Evolutionary conservation across 2,329 filamentous ascomycete species (phyloP), one percentile per base, ranked within the genome.

Genomic region (Fusarium staphyleae): DNA sequence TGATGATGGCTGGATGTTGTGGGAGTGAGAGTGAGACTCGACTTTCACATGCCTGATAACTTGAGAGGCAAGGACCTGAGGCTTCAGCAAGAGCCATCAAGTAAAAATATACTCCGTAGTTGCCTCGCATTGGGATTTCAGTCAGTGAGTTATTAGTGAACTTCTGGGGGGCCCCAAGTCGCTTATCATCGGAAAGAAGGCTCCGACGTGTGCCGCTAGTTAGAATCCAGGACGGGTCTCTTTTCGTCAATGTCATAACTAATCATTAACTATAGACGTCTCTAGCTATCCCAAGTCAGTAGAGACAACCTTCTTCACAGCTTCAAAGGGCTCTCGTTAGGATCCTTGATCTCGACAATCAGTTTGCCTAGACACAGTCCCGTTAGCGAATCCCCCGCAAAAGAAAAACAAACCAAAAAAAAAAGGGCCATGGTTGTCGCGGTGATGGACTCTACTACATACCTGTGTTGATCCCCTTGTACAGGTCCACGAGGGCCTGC

Each of bases 381-480:
- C 4, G 26, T 56, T 46, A 53, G 49, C 44, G 35, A 11, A 26
- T 1, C 2, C 11, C 13, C 34, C 15, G 9, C 4, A 29, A 13
- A 29, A 10, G 4, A 29, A 10, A 29, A 29, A 13, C 6, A 28
- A 28, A 28, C 6, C 24, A 11, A 28, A 28, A 6, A 28, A 28
- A 30, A 30, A 13, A 30, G 4, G 9, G 7, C 11, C 36, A 40
- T 40, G 19, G 29, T 28, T 12, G 5, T 32, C 18, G 33, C 11
- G 18, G 12, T n/a, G 8, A 13, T 24, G 7, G 19, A 22, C n/a
- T 22, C 19, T 24, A n/a, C 15, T 15, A 36, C 53, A 28, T 46
- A 62, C 58, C 89, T 7, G 83, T 91, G 71, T 93, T 93, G 28
- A 79, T 76, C 18, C 89, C 89, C 54, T 84, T 78, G 70, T 87